A percentile compares a stretch with the other conserved stretches of the same genome.
Evolutionary conservation across 169 alveolate species (phyloP).

Genomic region (Amoebophrya sp.): DNA sequence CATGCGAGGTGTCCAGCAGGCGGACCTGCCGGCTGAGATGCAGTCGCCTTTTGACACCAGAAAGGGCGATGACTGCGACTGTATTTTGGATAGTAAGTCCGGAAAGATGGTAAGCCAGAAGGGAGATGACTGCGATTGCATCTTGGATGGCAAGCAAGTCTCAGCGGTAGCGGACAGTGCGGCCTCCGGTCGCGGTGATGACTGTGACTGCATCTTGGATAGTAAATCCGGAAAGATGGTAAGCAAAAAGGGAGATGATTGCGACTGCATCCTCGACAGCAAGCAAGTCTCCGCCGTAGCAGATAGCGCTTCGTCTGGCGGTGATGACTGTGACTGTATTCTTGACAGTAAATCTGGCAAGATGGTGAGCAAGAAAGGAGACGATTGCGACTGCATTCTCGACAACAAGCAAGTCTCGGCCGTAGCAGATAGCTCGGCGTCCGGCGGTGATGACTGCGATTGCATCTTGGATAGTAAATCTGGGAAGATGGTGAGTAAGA

Average conservation of each 20-base stretch:
- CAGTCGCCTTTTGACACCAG: neutral
- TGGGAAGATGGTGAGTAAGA: neutral
- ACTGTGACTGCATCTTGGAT: conserved; percentile 12
- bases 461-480: neutral
- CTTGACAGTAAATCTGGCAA: neutral
- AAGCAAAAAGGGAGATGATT: neutral
- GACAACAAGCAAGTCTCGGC: neutral
- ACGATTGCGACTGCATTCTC: conserved; percentile 15
- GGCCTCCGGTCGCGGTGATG: too few relatives aligned
- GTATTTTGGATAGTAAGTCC: neutral
- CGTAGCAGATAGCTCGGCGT: too few relatives aligned
- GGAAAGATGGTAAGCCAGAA: neutral
- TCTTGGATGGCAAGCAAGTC: neutral
- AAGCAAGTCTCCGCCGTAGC: too few relatives aligned
- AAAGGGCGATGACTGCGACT: neutral
- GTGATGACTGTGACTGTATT: conserved; percentile 13
- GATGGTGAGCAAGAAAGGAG: neutral
- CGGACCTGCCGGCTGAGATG: neutral
- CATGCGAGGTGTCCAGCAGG: neutral
- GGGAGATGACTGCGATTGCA: conserved; percentile 15
- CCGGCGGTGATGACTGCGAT: neutral
- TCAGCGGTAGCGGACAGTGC: neutral
- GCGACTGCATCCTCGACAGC: conserved; percentile 21
- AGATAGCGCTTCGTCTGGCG: too few relatives aligned
- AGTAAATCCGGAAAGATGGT: neutral